These are phyloP conservation scores for Hymenotorrendiella dingleyae DNA, from an alignment of 2,329 filamentous ascomycete species.

Conservation along the genomic window DNA sequence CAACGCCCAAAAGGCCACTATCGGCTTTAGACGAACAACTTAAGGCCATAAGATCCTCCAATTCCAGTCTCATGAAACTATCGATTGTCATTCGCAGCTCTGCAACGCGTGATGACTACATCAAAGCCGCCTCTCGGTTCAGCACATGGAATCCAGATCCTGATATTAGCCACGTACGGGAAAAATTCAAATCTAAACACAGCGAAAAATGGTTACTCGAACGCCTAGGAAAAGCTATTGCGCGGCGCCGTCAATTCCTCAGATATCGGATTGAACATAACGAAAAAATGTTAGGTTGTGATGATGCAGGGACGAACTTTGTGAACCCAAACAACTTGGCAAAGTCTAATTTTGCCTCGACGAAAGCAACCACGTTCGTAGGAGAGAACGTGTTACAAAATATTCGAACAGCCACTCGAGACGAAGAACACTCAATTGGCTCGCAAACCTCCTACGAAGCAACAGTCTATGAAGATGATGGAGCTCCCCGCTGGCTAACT, in stretches of 20 bases:
- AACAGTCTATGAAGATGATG: slow-evolving; percentile 9
- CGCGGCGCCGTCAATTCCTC: slow-evolving; percentile 28
- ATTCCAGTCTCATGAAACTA: slow-evolving; percentile 21
- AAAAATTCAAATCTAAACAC: slow-evolving; percentile 18
- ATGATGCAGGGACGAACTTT: background rate
- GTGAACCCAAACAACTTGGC: background rate
- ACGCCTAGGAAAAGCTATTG: slow-evolving; percentile 29
- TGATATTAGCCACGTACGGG: slow-evolving; percentile 23
- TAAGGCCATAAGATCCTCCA: slow-evolving; percentile 16
- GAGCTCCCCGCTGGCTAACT: slow-evolving; percentile 6
- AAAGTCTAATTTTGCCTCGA: slow-evolving; percentile 10
- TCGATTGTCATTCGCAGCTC: slow-evolving; percentile 23
- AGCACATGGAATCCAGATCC: slow-evolving; percentile 6
- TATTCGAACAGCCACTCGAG: background rate
- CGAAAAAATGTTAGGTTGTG: slow-evolving; percentile 12
- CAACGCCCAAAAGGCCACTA: background rate
- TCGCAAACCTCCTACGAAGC: slow-evolving; percentile 24
- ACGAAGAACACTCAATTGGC: slow-evolving; percentile 14
- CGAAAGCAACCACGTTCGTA: slow-evolving; percentile 23
- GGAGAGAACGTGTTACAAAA: slow-evolving; percentile 1
- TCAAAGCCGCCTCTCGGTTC: slow-evolving; percentile 24
- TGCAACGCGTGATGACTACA: slow-evolving; percentile 21
- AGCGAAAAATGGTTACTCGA: slow-evolving; percentile 18
- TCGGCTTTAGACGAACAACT: slow-evolving; percentile 22
- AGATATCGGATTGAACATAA: slow-evolving; percentile 29